Evolutionary conservation across 345 rosid species (phyloP), one percentile per base, ranked within the genome.

Genomic region (Litchi chinensis): DNA sequence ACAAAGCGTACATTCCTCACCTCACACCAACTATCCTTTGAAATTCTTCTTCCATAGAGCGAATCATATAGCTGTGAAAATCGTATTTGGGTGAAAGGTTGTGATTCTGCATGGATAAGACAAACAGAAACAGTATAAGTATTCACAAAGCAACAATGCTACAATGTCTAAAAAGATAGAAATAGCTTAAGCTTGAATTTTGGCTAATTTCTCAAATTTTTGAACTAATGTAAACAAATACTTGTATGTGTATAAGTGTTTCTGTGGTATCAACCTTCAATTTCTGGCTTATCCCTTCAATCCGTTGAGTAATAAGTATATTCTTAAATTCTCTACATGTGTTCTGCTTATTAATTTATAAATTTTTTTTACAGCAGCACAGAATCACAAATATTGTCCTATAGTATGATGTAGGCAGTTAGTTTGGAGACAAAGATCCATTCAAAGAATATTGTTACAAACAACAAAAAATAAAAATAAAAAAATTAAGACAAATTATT

Each of bases 21-120:
- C 98, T 94, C 71, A 96, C 95, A 82, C 99, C 98, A 79, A 96
- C 99, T 59, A 94, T 96, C 77, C 82, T 89, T 71, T 90, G 97
- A 84, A 96, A 94, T 83, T 96, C 98, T 86, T 96, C 99, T 83
- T 96, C 99, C 99, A 92, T 96, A 60, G 99, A 91, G 65, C 99
- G 97, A 76, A 94, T 85, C 99, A 96, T 94, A 73, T 96, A 96
- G 87, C 97, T 88, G 76, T 94, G 98, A 82, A 96, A 96, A 87
- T 96, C 98, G 73, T 94, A 94, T 82, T 84, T 88, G 41, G 69
- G 74, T 3, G 86, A 43, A 77, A 96, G 93, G 82, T 91, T 82
- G 90, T 96, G 99, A 82, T 94, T 96, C 99, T 96, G 93, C 83
- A 85, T 32, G 44, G 71, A 70, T 39, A 52, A 70, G 68, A 71